phyloP scores from a whole-genome alignment of 2,329 filamentous ascomycete genomes.

The Colletotrichum caudatum region DNA sequence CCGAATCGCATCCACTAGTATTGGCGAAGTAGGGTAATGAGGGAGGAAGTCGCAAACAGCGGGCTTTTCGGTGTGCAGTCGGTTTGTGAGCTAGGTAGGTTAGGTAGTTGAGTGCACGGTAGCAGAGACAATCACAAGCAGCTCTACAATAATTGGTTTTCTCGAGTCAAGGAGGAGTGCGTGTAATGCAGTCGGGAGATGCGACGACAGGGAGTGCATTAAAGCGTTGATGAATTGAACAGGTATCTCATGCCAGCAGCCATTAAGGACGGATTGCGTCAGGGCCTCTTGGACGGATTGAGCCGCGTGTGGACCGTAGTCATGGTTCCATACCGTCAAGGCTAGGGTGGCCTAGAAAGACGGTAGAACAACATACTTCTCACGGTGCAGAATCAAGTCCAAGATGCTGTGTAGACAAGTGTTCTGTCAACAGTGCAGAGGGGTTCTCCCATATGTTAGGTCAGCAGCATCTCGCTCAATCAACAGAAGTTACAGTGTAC shows the following conservation, averaged over 20 bases:
- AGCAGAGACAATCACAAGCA: conserved; percentile 5
- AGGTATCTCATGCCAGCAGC: conserved; percentile 20
- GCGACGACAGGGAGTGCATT: conserved; percentile 19
- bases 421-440: neutral
- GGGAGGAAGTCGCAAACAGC: neutral
- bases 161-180: conserved; percentile 2
- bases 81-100: conserved; percentile 5
- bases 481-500: neutral
- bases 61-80: conserved; percentile 2
- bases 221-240: conserved; percentile 29
- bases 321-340: neutral
- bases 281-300: conserved; percentile 24
- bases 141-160: neutral
- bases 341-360: no score
- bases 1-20: conserved; percentile 13
- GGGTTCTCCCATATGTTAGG: neutral
- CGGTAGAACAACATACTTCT: no score
- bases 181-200: conserved; percentile 9
- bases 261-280: conserved; percentile 18
- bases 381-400: neutral
- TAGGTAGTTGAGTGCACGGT: neutral
- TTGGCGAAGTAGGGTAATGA: neutral
- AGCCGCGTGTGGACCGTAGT: conserved; percentile 28
- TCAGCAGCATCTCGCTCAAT: conserved; percentile 6
- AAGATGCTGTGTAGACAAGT: neutral